Conservation (phyloP, 2,329 filamentous ascomycete species). For the Fonsecaea multimorphosa region DNA sequence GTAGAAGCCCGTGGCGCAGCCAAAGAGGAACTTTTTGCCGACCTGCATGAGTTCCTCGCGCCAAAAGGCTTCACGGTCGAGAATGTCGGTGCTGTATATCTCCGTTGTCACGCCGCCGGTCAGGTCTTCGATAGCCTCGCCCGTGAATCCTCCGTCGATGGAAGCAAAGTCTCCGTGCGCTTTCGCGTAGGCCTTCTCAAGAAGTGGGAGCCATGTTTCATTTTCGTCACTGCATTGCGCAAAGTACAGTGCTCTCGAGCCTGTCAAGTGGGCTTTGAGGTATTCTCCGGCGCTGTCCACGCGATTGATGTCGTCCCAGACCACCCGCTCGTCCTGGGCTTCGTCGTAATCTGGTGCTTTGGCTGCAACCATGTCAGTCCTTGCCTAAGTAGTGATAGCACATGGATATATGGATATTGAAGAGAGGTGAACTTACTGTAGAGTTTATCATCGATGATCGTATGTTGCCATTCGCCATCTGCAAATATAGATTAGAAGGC, state of each 20-base stretch:
- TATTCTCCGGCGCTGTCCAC: conserved; percentile 72
- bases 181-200: conserved; percentile 86
- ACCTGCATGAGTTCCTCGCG: conserved; percentile 78
- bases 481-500: conserved; percentile 22
- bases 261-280: conserved; percentile 72
- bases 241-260: conserved; percentile 78
- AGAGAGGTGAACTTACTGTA: conserved; percentile 54
- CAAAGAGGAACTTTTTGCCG: conserved; percentile 73
- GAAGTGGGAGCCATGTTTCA: conserved; percentile 80
- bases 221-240: conserved; percentile 76
- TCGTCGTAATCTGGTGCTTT: conserved; percentile 83
- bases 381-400: background rate
- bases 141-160: conserved; percentile 76
- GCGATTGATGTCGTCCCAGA: conserved; percentile 76
- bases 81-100: conserved; percentile 53
- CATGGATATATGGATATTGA: background rate
- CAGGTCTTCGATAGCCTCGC: conserved; percentile 65
- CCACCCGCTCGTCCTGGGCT: conserved; percentile 72
- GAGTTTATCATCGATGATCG: conserved; percentile 89
- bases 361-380: conserved; percentile 45
- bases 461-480: conserved; percentile 91
- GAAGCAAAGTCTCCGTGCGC: conserved; percentile 79
- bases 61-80: conserved; percentile 81
- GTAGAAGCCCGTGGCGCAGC: conserved; percentile 53
- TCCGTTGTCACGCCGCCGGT: conserved; percentile 60